Conservation (phyloP, 2,329 filamentous ascomycete genomes). For the Verticillium longisporum region DNA sequence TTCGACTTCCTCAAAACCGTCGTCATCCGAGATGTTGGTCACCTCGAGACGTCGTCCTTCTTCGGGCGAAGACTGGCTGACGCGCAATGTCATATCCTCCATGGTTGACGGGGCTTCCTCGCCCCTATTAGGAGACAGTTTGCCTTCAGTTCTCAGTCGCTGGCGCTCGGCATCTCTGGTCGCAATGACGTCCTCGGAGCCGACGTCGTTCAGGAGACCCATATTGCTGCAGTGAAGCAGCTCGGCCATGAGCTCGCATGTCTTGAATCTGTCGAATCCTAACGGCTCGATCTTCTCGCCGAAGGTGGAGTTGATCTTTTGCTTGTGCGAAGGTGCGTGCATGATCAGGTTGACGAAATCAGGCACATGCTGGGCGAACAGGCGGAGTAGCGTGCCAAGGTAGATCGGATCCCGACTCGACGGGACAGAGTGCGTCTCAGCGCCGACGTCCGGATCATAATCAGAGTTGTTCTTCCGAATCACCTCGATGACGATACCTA, state of each 20-base stretch:
- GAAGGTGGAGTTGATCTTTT: conserved; percentile 78
- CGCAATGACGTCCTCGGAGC: conserved; percentile 80
- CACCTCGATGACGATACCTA: conserved; percentile 96
- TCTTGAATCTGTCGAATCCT: conserved; percentile 97
- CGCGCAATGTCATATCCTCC: conserved; percentile 58
- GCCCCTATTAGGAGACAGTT: conserved; percentile 38
- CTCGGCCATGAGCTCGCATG: conserved; percentile 97
- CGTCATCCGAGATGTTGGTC: conserved; percentile 77
- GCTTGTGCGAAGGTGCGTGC: conserved; percentile 66
- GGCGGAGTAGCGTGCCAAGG: conserved; percentile 77
- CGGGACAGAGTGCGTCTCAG: conserved; percentile 70
- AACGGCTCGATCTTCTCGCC: conserved; percentile 86
- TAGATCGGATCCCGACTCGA: conserved; percentile 92
- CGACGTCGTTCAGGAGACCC: conserved; percentile 86
- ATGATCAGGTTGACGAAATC: conserved; percentile 90
- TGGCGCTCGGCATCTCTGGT: conserved; percentile 77
- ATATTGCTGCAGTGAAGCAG: conserved; percentile 97
- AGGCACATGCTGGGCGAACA: conserved; percentile 86
- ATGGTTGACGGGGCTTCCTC: conserved; percentile 35
- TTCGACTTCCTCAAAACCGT: conserved; percentile 88
- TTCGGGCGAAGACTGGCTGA: conserved; percentile 38
- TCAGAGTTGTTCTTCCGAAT: conserved; percentile 99
- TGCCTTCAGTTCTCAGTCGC: conserved; percentile 69
- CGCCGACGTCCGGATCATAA: conserved; percentile 88
- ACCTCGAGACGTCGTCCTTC: conserved; percentile 71